A percentile compares a stretch with the other conserved stretches of the same genome.
Evolutionary conservation across 441 rosid species (phyloP).

Genomic region (Dalechampia spathulata): DNA sequence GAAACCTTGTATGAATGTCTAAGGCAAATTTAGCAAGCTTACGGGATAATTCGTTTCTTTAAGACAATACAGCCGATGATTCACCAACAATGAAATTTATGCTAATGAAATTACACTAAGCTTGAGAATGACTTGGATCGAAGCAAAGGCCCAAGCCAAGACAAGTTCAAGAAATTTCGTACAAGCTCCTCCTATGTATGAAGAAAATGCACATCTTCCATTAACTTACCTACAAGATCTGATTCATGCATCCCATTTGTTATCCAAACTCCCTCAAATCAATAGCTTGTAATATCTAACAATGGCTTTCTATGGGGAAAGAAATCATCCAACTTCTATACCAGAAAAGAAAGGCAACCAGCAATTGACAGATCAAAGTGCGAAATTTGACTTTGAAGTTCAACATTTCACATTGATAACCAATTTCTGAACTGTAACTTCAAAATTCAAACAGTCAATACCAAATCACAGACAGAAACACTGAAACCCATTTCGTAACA

Average conservation of each 20-base stretch:
- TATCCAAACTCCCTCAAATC: constrained; percentile 2
- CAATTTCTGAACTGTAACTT: background rate
- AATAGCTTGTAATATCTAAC: background rate
- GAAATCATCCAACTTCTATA: background rate
- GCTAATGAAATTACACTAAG: background rate
- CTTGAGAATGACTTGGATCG: background rate
- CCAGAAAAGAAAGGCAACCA: background rate
- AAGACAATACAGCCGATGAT: too few species aligned
- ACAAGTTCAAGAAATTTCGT: background rate
- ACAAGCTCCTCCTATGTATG: background rate
- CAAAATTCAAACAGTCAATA: constrained; percentile 2
- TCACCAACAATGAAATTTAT: background rate
- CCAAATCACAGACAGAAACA: background rate
- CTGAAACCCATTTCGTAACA: background rate
- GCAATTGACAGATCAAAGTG: background rate
- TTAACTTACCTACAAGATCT: too few species aligned
- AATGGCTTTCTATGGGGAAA: background rate
- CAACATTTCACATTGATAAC: background rate
- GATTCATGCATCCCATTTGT: background rate
- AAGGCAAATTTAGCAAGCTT: too few species aligned
- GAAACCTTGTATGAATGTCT: background rate
- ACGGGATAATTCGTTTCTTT: too few species aligned
- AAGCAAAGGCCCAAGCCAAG: background rate
- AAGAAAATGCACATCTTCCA: background rate
- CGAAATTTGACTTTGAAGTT: background rate